Evolutionary conservation across 2,329 filamentous ascomycete genomes (phyloP), one percentile per base, ranked within the genome.

Genomic region (Diaporthe caulivora): DNA sequence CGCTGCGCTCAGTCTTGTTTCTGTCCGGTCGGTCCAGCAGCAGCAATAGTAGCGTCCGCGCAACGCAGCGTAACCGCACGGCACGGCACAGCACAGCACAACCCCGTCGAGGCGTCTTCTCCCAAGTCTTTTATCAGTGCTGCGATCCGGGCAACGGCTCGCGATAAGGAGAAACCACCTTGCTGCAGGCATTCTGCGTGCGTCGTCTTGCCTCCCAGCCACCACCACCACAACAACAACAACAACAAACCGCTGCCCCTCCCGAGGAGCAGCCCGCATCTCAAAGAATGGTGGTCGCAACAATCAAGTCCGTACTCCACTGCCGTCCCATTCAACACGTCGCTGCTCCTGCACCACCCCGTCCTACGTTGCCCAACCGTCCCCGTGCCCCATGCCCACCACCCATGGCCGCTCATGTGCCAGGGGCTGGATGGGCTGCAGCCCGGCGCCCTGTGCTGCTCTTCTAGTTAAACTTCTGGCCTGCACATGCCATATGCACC

Each of bases 261-360:
- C 72, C 77, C 75, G 76, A 81, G 82, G 81, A 83, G 84, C 81
- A 77, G 77, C 78, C 77, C 79, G 79, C 75, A 81, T 79, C 78
- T 80, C 83, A 80, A 83, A 88, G 85, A 82, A 89, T 90, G 86
- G 88, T 90, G 80, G 88, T 90, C 83, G 88, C 89, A 86, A 91
- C 89, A 79, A 91, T 91, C 84, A 91, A 91, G 89, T 91, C 84
- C 81, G 89, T 85, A 76, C 76, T 75, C 75, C 75, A 62, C 72
- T 29, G 49, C 57, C 57, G 37, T 71, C 69, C 69, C 49, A 34
- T 75, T 72, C 74, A 58, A 31, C 60, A 44, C 42, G 54, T 40
- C 44, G 54, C 44, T 51, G 54, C 44, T 51, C 54, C 55, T 70
- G 57, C 70, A 65, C 62, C 70, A 65, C 62, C 55, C 37, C 54